A percentile compares a stretch with the other conserved stretches of the same genome.
These are phyloP conservation scores for Multifurca ochricompacta DNA, from an alignment of 768 basidiomycete species.

Conservation along the genomic window DNA sequence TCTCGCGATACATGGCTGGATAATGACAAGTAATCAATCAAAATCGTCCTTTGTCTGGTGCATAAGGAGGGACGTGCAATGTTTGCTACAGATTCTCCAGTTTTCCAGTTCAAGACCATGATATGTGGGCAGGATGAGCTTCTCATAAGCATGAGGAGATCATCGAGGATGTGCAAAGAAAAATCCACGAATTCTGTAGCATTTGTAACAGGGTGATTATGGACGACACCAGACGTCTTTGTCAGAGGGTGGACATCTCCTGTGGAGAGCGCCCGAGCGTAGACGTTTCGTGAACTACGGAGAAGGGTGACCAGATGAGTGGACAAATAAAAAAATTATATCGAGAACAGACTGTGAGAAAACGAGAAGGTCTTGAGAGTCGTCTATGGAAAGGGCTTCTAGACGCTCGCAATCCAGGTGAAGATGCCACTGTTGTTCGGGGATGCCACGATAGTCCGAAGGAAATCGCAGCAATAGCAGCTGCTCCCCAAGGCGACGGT, in stretches of 20 bases:
- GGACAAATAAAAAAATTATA: neutral
- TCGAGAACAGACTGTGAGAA: neutral
- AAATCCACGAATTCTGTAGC: neutral
- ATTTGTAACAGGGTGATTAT: neutral
- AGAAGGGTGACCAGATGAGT: neutral
- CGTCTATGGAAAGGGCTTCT: neutral
- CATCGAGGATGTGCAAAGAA: neutral
- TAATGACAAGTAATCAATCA: neutral
- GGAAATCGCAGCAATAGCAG: conserved; percentile 3
- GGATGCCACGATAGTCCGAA: conserved; percentile 1
- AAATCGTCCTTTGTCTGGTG: too few species aligned
- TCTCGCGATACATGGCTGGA: neutral
- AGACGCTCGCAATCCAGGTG: neutral
- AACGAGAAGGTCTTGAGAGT: conserved; percentile 7
- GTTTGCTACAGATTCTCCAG: neutral
- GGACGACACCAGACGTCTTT: neutral
- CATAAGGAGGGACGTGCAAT: neutral
- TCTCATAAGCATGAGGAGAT: neutral
- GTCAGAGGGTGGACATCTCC: conserved; percentile 6
- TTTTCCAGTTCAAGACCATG: conserved; percentile 6
- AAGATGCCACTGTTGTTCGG: neutral
- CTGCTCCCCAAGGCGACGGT: neutral
- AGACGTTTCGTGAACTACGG: neutral
- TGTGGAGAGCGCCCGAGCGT: conserved; percentile 5
- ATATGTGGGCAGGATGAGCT: neutral